Evolutionary conservation across 2,329 filamentous ascomycete genomes (phyloP), one percentile per base, ranked within the genome.

Genomic region (Hypoxylon sp.): DNA sequence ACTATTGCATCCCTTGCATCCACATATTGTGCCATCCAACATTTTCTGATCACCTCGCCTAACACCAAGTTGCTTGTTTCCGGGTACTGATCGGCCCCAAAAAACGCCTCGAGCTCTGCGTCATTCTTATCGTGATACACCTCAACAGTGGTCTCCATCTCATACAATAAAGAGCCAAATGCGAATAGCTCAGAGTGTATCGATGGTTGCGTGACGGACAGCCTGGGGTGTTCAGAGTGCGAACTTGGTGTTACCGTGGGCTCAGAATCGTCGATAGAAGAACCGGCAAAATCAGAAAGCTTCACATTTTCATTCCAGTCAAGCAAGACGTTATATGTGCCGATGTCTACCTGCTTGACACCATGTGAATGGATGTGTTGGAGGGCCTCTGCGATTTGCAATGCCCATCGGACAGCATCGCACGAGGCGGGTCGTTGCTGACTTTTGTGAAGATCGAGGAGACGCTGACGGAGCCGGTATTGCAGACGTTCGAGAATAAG

Each of bases 311-410:
- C 17, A 11, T 43, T 2, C 17, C 17, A 43, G 17, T 43, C 38
- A 21, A 43, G 38, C 38, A 43, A 21, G 38, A 21, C 38, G 38
- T 43, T 43, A 43, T 43, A 43, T 43, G 38, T 43, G 9, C 38
- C 38, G 5, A 43, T 43, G 11, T 43, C 38, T 43, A 43, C 38
- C 9, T 43, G 38, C 17, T 19, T 43, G 38, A 43, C 38, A 43
- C 38, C 38, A n/a, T 43, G 17, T 21, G 17, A 43, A 21, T 43
- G n/a, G 17, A 43, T 43, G 38, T 21, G 38, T 19, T 21, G 38
- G 17, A 43, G 9, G 19, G 38, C 38, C 38, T 43, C 45, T 50
- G 45, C 56, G 7, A 43, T 5, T 11, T 21, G 38, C 17, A 43
- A 7, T 4, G 7, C 38, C 17, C 9, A 43, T 21, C 17, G 17